Percentiles rank a stretch among this genome's conserved stretches.
Conservation (phyloP, 129 eudicot genomes). For the Deinandra increscens region DNA sequence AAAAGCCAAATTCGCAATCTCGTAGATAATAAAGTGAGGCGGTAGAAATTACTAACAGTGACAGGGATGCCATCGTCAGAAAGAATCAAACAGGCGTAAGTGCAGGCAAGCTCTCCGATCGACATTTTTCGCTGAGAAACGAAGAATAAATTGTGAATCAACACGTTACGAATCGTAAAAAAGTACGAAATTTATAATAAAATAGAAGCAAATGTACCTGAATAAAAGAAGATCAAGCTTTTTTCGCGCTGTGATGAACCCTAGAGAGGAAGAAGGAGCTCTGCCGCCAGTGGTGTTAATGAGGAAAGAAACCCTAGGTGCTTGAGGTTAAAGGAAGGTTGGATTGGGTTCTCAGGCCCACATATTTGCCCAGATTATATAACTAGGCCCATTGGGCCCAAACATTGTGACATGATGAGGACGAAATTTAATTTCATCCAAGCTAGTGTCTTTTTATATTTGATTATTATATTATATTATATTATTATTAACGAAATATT, state of each 20-base stretch:
- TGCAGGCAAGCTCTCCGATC: constrained; percentile 38
- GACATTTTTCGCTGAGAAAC: constrained; percentile 25
- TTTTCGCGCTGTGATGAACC: neutral
- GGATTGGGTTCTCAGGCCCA: constrained; percentile 1
- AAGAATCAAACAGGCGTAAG: constrained; percentile 40
- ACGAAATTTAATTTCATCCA: no score
- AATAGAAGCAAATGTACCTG: constrained; percentile 8
- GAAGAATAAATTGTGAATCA: neutral
- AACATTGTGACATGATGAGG: no score
- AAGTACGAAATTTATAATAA: neutral
- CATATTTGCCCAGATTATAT: neutral
- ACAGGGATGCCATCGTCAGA: constrained; percentile 40
- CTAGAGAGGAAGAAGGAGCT: neutral
- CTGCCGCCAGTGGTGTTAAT: constrained; percentile 15
- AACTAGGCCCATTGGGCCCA: neutral
- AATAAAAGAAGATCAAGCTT: neutral
- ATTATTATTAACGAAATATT: no score
- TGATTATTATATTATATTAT: no score
- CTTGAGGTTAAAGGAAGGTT: neutral
- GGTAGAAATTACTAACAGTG: constrained; percentile 16
- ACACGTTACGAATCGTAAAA: neutral
- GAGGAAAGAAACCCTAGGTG: constrained; percentile 19
- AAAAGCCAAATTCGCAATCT: neutral
- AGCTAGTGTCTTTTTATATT: no score
- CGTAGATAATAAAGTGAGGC: neutral